These are phyloP conservation scores for Pseudognaphalium luteoalbum DNA, from an alignment of 129 eudicot species.

Conservation along the genomic window DNA sequence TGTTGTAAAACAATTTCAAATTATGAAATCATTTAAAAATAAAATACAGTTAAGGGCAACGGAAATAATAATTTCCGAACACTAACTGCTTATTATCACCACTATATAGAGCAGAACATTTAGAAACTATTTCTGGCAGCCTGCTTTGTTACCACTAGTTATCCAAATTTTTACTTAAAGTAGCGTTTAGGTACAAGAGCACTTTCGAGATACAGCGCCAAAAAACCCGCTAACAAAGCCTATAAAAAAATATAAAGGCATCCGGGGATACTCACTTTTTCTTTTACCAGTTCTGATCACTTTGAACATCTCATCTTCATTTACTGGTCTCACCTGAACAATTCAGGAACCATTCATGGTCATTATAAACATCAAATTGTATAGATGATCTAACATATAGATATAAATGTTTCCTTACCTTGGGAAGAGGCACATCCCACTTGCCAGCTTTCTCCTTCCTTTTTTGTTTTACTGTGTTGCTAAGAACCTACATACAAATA, in stretches of 20 bases:
- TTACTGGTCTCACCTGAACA: slow-evolving; percentile 91
- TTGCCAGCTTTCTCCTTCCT: slow-evolving; percentile 96
- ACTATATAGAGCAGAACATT: background rate
- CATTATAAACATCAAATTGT: background rate
- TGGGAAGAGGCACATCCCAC: slow-evolving; percentile 96
- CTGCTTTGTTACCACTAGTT: background rate
- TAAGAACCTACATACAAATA: slow-evolving; percentile 55
- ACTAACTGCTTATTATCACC: background rate
- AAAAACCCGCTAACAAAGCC: background rate
- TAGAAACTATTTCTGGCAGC: background rate
- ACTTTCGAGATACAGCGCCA: background rate
- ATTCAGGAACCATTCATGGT: background rate
- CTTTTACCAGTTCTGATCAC: slow-evolving; percentile 93
- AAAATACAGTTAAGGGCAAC: background rate
- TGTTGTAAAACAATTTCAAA: background rate
- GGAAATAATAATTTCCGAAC: background rate
- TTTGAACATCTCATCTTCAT: slow-evolving; percentile 97
- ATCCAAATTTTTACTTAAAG: background rate
- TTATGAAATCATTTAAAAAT: background rate
- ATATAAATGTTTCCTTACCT: slow-evolving; percentile 44
- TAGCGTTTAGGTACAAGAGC: background rate
- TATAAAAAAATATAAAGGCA: background rate
- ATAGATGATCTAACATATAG: background rate
- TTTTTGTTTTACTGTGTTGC: slow-evolving; percentile 92
- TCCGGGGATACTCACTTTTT: slow-evolving; percentile 34